Conservation (phyloP, 345 rosid genomes). For the Aethionema arabicum region DNA sequence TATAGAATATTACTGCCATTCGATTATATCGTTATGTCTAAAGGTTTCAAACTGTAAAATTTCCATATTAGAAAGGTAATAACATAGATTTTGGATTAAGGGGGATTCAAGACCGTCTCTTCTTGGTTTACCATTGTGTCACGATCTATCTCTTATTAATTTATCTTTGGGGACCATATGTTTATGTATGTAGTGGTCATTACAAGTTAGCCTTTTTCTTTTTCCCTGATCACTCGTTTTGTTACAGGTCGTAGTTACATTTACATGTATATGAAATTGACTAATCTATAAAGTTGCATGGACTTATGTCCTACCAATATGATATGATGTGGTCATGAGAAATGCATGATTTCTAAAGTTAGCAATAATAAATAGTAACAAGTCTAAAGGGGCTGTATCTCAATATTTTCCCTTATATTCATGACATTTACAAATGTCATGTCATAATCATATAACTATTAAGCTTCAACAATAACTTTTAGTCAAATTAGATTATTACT, state of each 20-base stretch:
- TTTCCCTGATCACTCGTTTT: slow-evolving; percentile 28
- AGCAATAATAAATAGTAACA: slow-evolving; percentile 12
- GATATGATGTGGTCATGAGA: slow-evolving; percentile 17
- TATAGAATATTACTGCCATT: no score
- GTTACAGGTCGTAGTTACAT: not conserved
- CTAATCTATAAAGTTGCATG: slow-evolving; percentile 27
- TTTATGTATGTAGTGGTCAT: slow-evolving; percentile 17
- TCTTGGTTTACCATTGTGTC: slow-evolving; percentile 17
- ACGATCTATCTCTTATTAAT: slow-evolving; percentile 11
- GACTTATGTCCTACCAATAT: slow-evolving; percentile 28
- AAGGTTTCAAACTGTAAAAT: no score
- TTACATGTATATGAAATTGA: slow-evolving; percentile 26
- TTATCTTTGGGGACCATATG: slow-evolving; percentile 22
- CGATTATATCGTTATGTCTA: no score
- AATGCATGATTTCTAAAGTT: slow-evolving; percentile 25
- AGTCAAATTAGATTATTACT: slow-evolving; percentile 18
- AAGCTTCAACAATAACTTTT: slow-evolving; percentile 21
- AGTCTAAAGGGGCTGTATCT: no score
- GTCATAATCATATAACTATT: no score
- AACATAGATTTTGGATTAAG: slow-evolving; percentile 5
- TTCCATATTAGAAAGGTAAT: slow-evolving; percentile 50
- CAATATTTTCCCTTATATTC: no score
- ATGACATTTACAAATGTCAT: no score
- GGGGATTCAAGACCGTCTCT: not conserved
- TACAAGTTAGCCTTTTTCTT: slow-evolving; percentile 24